Conservation (phyloP, 208 protist genomes). For the Crithidia mellificae region DNA sequence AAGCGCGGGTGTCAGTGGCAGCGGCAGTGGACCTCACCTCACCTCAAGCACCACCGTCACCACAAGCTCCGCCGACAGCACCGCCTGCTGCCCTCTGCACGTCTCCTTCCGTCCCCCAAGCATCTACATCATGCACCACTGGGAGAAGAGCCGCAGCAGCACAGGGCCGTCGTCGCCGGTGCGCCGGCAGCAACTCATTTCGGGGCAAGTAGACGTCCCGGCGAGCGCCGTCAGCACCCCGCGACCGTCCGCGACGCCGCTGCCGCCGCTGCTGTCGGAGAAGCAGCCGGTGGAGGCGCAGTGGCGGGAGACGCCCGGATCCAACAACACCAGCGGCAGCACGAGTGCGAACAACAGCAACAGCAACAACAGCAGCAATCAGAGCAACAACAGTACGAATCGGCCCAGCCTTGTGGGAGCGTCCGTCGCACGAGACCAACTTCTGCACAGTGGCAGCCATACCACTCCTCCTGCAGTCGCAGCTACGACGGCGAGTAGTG, state of each 20-base stretch:
- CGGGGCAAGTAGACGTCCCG: conserved; percentile 7
- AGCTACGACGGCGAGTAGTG: not conserved
- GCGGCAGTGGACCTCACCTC: conserved; percentile 1
- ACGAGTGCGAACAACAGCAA: not conserved
- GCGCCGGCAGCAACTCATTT: conserved; percentile 12
- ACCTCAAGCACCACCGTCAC: conserved; percentile 18
- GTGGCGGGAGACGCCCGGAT: not conserved
- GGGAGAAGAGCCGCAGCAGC: not conserved
- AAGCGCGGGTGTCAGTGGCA: not conserved
- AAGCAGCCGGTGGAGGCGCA: not conserved
- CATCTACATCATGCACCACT: conserved; percentile 12
- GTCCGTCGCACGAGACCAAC: too few species aligned
- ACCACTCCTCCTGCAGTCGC: conserved; percentile 1
- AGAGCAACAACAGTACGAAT: not conserved
- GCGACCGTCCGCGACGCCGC: not conserved
- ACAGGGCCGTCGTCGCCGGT: not conserved
- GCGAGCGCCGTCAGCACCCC: conserved; percentile 10
- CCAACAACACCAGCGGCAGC: not conserved
- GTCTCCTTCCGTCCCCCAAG: conserved; percentile 15
- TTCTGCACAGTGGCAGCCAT: too few species aligned
- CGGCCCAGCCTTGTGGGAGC: too few species aligned
- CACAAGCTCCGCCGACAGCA: conserved; percentile 7
- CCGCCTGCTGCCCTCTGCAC: conserved; percentile 22
- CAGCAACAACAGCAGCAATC: not conserved
- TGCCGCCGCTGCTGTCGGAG: not conserved